phyloP scores from a whole-genome alignment of 176 grass and related monocot species.

The Musa troglodytarum region DNA sequence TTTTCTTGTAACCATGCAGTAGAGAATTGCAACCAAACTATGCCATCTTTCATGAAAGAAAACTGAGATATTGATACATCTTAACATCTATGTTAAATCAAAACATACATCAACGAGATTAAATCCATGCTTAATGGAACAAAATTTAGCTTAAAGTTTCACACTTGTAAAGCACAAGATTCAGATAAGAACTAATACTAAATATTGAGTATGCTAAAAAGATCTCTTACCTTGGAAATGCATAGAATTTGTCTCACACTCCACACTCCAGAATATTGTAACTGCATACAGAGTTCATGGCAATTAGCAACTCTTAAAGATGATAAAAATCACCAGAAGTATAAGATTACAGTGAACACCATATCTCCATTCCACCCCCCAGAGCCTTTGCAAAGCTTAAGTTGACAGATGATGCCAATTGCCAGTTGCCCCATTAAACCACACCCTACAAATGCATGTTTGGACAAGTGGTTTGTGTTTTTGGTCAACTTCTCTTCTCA shows the following conservation, averaged over 20 bases:
- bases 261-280: not conserved
- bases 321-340: not conserved
- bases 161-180: not conserved
- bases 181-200: not conserved
- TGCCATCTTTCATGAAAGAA: too few species aligned
- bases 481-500: too few species aligned
- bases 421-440: too few species aligned
- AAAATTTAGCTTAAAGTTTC: not conserved
- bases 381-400: not conserved
- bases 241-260: not conserved
- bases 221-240: not conserved
- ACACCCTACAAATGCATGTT: too few species aligned
- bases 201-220: too few species aligned
- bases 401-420: not conserved
- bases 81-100: too few species aligned
- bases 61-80: too few species aligned
- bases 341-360: not conserved
- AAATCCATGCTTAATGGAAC: not conserved
- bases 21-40: too few species aligned
- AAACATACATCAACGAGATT: too few species aligned
- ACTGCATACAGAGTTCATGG: not conserved
- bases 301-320: not conserved
- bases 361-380: not conserved
- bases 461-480: too few species aligned
- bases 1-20: too few species aligned